phyloP scores from a whole-genome alignment of 2,329 filamentous ascomycete species.

The Colletotrichum paranaense region DNA sequence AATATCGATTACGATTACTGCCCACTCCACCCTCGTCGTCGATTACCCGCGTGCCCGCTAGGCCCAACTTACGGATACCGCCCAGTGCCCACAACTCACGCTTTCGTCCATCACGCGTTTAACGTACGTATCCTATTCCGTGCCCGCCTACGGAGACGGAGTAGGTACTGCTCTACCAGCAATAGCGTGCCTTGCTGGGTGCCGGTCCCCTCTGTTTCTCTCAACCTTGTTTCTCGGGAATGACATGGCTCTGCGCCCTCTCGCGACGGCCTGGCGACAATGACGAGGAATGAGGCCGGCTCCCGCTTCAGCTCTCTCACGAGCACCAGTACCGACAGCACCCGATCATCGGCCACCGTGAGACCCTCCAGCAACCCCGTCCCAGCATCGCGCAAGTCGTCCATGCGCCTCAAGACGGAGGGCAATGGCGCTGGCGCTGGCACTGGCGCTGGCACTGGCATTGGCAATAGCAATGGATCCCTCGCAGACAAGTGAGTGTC shows the following conservation, averaged over 20 bases:
- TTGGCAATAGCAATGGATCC: slow-evolving; percentile 51
- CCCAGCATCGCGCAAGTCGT: slow-evolving; percentile 44
- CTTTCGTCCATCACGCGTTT: too few relatives aligned
- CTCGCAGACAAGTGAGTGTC: slow-evolving; percentile 47
- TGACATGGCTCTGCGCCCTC: slow-evolving; percentile 34
- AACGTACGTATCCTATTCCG: too few relatives aligned
- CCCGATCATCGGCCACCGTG: slow-evolving; percentile 74
- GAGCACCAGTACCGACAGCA: slow-evolving; percentile 75
- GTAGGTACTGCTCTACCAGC: not conserved
- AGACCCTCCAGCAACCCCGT: slow-evolving; percentile 56
- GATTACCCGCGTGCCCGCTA: not conserved
- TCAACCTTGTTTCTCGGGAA: slow-evolving; percentile 22
- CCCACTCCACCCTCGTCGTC: slow-evolving; percentile 8
- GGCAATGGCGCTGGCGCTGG: slow-evolving; percentile 47
- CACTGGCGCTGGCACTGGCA: slow-evolving; percentile 42
- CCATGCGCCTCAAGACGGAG: slow-evolving; percentile 50
- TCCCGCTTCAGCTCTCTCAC: slow-evolving; percentile 75
- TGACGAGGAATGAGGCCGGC: slow-evolving; percentile 74
- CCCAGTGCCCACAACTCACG: too few relatives aligned
- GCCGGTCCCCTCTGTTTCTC: not conserved
- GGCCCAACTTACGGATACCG: not conserved
- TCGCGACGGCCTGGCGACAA: slow-evolving; percentile 58
- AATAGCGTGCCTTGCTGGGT: not conserved
- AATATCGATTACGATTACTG: slow-evolving; percentile 1
- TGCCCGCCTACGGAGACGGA: not conserved